phyloP scores from a whole-genome alignment of 176 grass and related monocot genomes.

The Chloris gayana region DNA sequence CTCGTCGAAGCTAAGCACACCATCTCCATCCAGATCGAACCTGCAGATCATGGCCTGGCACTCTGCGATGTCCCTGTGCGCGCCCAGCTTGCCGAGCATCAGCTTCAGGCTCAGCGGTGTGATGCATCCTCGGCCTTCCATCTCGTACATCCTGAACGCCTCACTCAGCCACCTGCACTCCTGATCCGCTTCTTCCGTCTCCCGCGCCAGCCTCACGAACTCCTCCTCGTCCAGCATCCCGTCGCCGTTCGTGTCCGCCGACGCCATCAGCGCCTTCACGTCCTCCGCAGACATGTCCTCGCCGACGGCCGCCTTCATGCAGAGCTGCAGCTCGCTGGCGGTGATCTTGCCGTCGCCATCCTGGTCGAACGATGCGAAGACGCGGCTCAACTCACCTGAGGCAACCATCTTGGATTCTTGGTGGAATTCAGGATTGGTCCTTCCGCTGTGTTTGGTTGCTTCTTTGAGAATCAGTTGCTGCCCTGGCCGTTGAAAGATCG shows the following conservation, averaged over 20 bases:
- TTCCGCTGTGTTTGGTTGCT: background rate
- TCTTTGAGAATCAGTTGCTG: background rate
- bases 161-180: conserved; percentile 16
- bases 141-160: conserved; percentile 42
- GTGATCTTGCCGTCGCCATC: conserved; percentile 46
- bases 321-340: conserved; percentile 13
- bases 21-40: conserved; percentile 43
- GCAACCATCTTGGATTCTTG: background rate
- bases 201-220: conserved; percentile 19
- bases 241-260: conserved; percentile 33
- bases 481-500: background rate
- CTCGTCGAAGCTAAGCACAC: conserved; percentile 48
- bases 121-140: conserved; percentile 37
- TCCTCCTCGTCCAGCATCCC: conserved; percentile 33
- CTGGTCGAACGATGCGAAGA: conserved; percentile 30
- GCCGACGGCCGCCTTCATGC: conserved; percentile 15
- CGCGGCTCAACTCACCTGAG: background rate
- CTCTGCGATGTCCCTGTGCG: conserved; percentile 25
- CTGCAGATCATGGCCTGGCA: conserved; percentile 37
- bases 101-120: conserved; percentile 36
- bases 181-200: background rate
- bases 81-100: conserved; percentile 20
- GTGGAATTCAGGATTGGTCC: background rate
- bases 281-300: conserved; percentile 36
- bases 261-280: background rate